Base-by-base conservation (phyloP, 2,329 filamentous ascomycete species). In the Pseudogymnoascus sp. region DNA sequence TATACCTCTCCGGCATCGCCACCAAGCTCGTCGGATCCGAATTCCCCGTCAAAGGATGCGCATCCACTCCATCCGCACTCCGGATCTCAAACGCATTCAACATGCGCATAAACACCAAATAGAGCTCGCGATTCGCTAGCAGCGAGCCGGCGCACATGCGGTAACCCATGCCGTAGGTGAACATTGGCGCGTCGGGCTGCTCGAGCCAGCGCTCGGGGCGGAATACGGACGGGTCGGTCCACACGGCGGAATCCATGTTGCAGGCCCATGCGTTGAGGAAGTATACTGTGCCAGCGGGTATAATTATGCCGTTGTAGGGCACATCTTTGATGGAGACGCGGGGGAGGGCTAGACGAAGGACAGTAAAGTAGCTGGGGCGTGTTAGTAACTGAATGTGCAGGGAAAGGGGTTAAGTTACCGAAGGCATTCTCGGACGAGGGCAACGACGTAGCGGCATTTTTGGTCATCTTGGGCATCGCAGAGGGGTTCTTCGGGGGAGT, bases 181-280 rank as follows among this genome's bases (percentile, higher is more conserved):
- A 87, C 11, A 87, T 71, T 1, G 84, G 84, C 1, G 66, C 65
- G 28, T 87, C 83, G 0, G 84, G 82, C 57, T 84, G 78, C 68
- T 85, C 81, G 9, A 85, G 71, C 83, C 83, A 88, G 25, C 85
- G 77, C 68, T 86, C 82, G 0, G 82, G 82, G 8, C 82, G 77
- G 73, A 87, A 86, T 5, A 74, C 76, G 35, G 82, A 77, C 1
- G 83, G 81, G 64, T 86, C 83, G 12, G 68, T 70, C 81, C 81
- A 86, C n/a, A 84, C 76, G 9, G 77, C 75, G 0, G 77, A 73
- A 67, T 85, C 82, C 82, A 85, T 86, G 64, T 88, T 87, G 67
- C 85, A 87, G 2, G 84, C 84, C 84, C 84, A 87, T 0, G 83
- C 82, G 62, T 88, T 88, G 25, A 88, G 72, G 69, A 86, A 88